Percentiles rank a stretch among this genome's conserved stretches.
Conservation (phyloP, 2,329 filamentous ascomycete genomes). For the Eurotiales sp. region DNA sequence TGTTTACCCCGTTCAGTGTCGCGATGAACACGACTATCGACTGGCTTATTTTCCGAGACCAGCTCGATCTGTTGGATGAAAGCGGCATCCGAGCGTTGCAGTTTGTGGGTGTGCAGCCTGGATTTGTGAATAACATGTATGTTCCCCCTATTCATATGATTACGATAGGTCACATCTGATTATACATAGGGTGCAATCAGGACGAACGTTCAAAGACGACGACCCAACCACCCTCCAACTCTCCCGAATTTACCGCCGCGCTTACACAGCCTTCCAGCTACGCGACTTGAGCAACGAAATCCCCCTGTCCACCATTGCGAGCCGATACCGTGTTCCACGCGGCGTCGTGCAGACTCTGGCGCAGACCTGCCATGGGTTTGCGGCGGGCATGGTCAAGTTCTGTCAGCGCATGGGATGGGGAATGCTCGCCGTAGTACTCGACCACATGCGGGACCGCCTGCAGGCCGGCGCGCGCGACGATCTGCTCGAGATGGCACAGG, state of each 20-base stretch:
- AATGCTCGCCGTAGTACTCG: slow-evolving; percentile 66
- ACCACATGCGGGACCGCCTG: slow-evolving; percentile 71
- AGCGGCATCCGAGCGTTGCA: slow-evolving; percentile 65
- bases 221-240: slow-evolving; percentile 58
- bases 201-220: slow-evolving; percentile 56
- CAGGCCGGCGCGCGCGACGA: slow-evolving; percentile 69
- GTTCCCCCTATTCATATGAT: slow-evolving; percentile 19
- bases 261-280: slow-evolving; percentile 73
- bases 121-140: slow-evolving; percentile 64
- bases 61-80: slow-evolving; percentile 67
- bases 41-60: slow-evolving; percentile 69
- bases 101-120: slow-evolving; percentile 66
- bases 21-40: slow-evolving; percentile 52
- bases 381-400: slow-evolving; percentile 74
- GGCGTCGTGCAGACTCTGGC: slow-evolving; percentile 69
- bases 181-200: slow-evolving; percentile 60
- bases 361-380: slow-evolving; percentile 74
- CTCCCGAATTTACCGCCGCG: slow-evolving; percentile 64
- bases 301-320: slow-evolving; percentile 65
- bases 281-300: slow-evolving; percentile 74
- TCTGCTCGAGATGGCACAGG: slow-evolving; percentile 65
- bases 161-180: background rate
- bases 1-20: slow-evolving; percentile 67
- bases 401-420: slow-evolving; percentile 75
- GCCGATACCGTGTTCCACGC: slow-evolving; percentile 66